Evolutionary conservation across 371 early-diverging fungal species (phyloP).

Genomic region (Rhizopus delemar): DNA sequence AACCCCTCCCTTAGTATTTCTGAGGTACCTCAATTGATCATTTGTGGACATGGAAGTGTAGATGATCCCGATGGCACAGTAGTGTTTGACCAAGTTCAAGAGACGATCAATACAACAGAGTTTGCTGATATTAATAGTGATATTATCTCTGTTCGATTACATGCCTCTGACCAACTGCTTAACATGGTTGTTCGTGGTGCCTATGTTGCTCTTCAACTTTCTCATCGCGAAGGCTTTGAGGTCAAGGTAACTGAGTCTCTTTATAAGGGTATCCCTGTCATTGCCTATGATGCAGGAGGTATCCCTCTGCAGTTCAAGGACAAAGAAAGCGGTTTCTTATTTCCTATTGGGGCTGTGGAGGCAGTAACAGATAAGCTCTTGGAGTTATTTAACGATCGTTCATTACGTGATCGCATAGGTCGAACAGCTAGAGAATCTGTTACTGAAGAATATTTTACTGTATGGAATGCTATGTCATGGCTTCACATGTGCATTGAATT

Average conservation of each 20-base stretch:
- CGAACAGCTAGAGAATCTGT: slow-evolving; percentile 44
- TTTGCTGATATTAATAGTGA: slow-evolving; percentile 57
- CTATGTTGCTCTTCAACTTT: slow-evolving; percentile 75
- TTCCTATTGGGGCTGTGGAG: slow-evolving; percentile 63
- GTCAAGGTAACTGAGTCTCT: slow-evolving; percentile 89
- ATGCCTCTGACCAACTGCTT: slow-evolving; percentile 81
- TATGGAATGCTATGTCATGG: slow-evolving; percentile 70
- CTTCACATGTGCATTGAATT: slow-evolving; percentile 55
- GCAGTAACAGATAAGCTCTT: slow-evolving; percentile 62
- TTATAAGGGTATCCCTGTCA: slow-evolving; percentile 67
- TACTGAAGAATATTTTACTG: slow-evolving; percentile 72
- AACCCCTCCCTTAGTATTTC: slow-evolving; percentile 34
- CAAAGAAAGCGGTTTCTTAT: slow-evolving; percentile 68
- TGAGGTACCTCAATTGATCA: slow-evolving; percentile 70
- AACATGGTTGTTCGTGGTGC: slow-evolving; percentile 73
- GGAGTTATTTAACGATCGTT: slow-evolving; percentile 51
- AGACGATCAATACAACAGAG: slow-evolving; percentile 42
- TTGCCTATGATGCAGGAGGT: slow-evolving; percentile 75
- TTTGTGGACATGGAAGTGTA: slow-evolving; percentile 84
- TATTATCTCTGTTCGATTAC: slow-evolving; percentile 67
- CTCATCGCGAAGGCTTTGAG: slow-evolving; percentile 86
- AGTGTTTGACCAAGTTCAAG: slow-evolving; percentile 66
- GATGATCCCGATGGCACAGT: slow-evolving; percentile 87
- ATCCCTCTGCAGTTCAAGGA: slow-evolving; percentile 80
- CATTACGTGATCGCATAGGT: slow-evolving; percentile 47